Conservation (phyloP, 805 yeast genomes). For the Metschnikowia borealis region DNA sequence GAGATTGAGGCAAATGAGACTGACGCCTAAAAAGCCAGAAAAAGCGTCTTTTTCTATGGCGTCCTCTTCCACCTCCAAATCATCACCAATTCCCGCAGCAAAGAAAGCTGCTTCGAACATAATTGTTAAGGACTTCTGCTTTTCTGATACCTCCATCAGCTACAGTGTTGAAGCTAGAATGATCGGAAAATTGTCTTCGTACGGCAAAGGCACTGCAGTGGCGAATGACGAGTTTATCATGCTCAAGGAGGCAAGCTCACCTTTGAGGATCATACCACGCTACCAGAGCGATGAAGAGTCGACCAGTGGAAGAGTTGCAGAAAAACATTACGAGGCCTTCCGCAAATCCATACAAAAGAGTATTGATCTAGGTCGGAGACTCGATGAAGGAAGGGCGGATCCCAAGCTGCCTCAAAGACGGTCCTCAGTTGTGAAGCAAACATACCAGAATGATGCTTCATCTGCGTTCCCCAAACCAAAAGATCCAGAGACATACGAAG, state of each 20-base stretch:
- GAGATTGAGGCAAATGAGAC: slow-evolving; percentile 16
- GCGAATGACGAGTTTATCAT: slow-evolving; percentile 23
- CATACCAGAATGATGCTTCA: slow-evolving; percentile 6
- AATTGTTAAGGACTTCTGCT: slow-evolving; percentile 23
- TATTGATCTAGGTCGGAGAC: slow-evolving; percentile 6
- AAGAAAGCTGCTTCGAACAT: slow-evolving; percentile 4
- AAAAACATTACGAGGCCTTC: slow-evolving; percentile 17
- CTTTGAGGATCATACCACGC: slow-evolving; percentile 22
- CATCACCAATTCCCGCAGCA: neutral
- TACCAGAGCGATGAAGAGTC: slow-evolving; percentile 1
- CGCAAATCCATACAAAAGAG: slow-evolving; percentile 12
- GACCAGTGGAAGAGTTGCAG: slow-evolving; percentile 12
- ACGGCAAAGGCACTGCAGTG: slow-evolving; percentile 10
- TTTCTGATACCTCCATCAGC: slow-evolving; percentile 26
- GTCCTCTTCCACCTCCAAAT: neutral
- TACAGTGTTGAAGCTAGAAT: slow-evolving; percentile 28
- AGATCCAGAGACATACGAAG: slow-evolving; percentile 10
- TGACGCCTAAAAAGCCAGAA: slow-evolving; percentile 7
- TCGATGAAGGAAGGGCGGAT: slow-evolving; percentile 7
- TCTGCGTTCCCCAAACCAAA: neutral
- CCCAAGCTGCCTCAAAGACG: slow-evolving; percentile 4
- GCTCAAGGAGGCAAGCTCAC: slow-evolving; percentile 22
- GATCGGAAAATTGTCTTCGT: slow-evolving; percentile 23
- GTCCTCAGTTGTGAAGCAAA: slow-evolving; percentile 16
- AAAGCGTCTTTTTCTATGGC: slow-evolving; percentile 1